Evolutionary conservation across 306 rosid species (phyloP).

Genomic region (Vachellia pachyceras): DNA sequence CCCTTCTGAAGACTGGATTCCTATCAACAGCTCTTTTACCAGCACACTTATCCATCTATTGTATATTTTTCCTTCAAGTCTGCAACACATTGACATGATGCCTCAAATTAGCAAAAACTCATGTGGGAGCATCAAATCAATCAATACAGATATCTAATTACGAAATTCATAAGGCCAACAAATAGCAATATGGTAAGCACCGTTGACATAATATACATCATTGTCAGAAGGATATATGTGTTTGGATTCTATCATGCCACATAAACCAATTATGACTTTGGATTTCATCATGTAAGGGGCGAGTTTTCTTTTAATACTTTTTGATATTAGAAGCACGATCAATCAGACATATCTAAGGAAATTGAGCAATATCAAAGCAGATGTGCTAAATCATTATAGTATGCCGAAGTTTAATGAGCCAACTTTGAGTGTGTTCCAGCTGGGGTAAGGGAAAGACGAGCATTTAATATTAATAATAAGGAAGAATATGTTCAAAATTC

Average conservation of each 20-base stretch:
- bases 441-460: background rate
- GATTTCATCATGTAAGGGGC: background rate
- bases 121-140: background rate
- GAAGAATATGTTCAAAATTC: constrained; percentile 3
- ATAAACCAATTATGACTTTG: background rate
- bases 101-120: background rate
- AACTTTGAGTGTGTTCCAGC: background rate
- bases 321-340: background rate
- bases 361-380: constrained; percentile 8
- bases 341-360: constrained; percentile 14
- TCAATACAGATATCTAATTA: background rate
- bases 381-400: background rate
- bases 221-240: background rate
- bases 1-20: constrained; percentile 59
- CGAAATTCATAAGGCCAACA: background rate
- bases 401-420: background rate
- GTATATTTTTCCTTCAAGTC: constrained; percentile 43
- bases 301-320: background rate
- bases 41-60: constrained; percentile 73
- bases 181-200: background rate
- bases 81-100: constrained; percentile 36
- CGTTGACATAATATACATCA: background rate
- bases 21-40: constrained; percentile 60
- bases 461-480: background rate
- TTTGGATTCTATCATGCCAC: background rate